A percentile compares a stretch with the other conserved stretches of the same genome.
phyloP scores from a whole-genome alignment of 2,329 filamentous ascomycete genomes.

The Lachnellula arida region DNA sequence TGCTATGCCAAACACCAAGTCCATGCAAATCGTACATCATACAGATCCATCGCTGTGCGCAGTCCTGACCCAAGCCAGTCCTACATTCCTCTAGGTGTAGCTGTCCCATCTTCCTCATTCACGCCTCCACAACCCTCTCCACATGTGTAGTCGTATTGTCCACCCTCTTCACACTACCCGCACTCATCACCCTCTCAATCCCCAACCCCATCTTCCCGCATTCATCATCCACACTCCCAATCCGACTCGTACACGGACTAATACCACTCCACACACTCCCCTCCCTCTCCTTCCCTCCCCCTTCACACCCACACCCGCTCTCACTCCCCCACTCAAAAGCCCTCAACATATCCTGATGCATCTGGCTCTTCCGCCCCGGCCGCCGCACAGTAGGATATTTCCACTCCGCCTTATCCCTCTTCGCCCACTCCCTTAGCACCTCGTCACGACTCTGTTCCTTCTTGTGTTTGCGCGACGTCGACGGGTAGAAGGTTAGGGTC shows the following conservation, averaged over 20 bases:
- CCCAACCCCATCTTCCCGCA: background rate
- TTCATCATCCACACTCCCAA: constrained; percentile 11
- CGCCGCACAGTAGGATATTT: constrained; percentile 4
- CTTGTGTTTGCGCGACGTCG: background rate
- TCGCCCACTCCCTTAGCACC: constrained; percentile 16
- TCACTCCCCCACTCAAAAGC: constrained; percentile 16
- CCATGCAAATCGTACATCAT: too few relatives aligned
- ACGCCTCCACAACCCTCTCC: background rate
- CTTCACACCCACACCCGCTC: constrained; percentile 5
- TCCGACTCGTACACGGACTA: constrained; percentile 15
- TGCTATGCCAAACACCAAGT: too few relatives aligned
- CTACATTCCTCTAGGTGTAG: too few relatives aligned
- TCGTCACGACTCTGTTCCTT: constrained; percentile 9
- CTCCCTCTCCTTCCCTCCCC: background rate
- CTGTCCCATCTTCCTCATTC: too few relatives aligned
- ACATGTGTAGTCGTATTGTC: too few relatives aligned
- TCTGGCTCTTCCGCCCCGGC: constrained; percentile 8
- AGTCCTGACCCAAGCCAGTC: too few relatives aligned
- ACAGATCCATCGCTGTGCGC: too few relatives aligned
- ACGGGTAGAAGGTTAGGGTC: constrained; percentile 11
- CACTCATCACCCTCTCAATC: constrained; percentile 5
- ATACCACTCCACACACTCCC: constrained; percentile 12
- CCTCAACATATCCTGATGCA: constrained; percentile 18
- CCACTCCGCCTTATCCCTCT: constrained; percentile 17
- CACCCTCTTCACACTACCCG: background rate